Evolutionary conservation across 176 grass and related monocot genomes (phyloP), one percentile per base, ranked within the genome.

Genomic region (Zea luxurians): DNA sequence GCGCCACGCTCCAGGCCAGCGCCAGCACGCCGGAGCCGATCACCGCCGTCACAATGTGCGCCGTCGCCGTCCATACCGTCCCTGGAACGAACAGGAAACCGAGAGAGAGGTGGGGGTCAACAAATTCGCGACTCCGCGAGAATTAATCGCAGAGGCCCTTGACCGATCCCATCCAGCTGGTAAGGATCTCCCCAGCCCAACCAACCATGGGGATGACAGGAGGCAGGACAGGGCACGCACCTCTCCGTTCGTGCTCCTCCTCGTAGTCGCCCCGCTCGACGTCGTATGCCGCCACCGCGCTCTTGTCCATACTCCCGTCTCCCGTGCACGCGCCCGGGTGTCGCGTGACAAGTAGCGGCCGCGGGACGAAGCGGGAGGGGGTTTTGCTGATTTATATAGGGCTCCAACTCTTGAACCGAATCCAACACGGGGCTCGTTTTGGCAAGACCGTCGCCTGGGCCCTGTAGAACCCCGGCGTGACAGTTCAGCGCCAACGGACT

Each of bases 11-110:
- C 94, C 94, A 97, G 8, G 94, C 84, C 61, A 97, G 89, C 47
- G 94, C 87, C 71, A 97, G 86, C 82, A 97, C 94, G 85, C 94
- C 94, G 83, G 94, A 97, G n/a, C 94, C 94, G 80, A 97, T 90
- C 79, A 97, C 91, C 10, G 91, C 94, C 47, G 94, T 91, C 36
- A 97, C 91, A 83, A 97, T 93, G 91, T 97, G 94, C 53, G 94
- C 79, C 48, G 82, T 84, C 67, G 87, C 94, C 27, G 94, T 97
- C 91, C 88, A 97, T 83, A 94, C 65, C 15, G 85, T 93, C 50
- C 91, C 89, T 98, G 68, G 8, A 54, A 37, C 45, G 2, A 48
- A 49, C 15, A 17, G 18, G 18, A 49, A 52, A 37, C 49, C 57
- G 18, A 50, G 9, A 44, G 47, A 2, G n/a, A 7, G 36, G 15